Percentiles rank a stretch among this genome's conserved stretches.
Conservation (phyloP, 2,329 filamentous ascomycete species). For the Chrysoporthe deuterocubensis region DNA sequence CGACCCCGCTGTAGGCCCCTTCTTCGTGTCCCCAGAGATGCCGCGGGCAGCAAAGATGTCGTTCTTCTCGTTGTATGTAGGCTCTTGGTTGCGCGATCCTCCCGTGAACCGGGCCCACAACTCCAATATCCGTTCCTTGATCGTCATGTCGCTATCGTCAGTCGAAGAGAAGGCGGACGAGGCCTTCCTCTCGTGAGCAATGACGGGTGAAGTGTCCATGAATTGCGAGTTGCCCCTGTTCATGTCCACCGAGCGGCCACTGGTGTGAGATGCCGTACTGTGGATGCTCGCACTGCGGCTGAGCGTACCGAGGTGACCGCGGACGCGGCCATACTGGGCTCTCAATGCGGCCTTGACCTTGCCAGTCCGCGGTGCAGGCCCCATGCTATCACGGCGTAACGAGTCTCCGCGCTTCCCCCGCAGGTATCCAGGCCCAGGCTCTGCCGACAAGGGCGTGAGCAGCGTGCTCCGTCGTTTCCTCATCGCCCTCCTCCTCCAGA, state of each 20-base stretch:
- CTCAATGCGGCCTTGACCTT: constrained; percentile 47
- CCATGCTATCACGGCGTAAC: constrained; percentile 52
- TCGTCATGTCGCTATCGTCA: constrained; percentile 31
- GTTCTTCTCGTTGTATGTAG: constrained; percentile 31
- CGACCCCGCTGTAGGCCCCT: constrained; percentile 22
- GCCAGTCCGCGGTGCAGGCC: constrained; percentile 50
- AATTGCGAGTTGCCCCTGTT: constrained; percentile 60
- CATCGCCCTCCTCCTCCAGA: constrained; percentile 49
- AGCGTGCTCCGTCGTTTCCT: constrained; percentile 52
- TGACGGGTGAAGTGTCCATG: constrained; percentile 36
- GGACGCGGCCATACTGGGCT: constrained; percentile 42
- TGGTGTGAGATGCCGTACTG: constrained; percentile 38
- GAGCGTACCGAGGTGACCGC: constrained; percentile 40
- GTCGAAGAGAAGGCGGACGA: constrained; percentile 37
- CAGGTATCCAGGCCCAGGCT: constrained; percentile 29
- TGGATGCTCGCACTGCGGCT: constrained; percentile 27
- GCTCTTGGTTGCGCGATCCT: constrained; percentile 28
- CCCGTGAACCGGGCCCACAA: constrained; percentile 50
- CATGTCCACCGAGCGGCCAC: constrained; percentile 50
- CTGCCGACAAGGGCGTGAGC: constrained; percentile 51
- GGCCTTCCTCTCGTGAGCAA: constrained; percentile 43
- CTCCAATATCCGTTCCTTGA: constrained; percentile 46
- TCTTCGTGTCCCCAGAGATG: constrained; percentile 34
- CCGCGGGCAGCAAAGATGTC: constrained; percentile 36
- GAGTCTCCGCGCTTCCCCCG: constrained; percentile 42